A percentile compares a stretch with the other conserved stretches of the same genome.
Conservation (phyloP, 2,329 filamentous ascomycete genomes). For the Zymoseptoria passerinii region DNA sequence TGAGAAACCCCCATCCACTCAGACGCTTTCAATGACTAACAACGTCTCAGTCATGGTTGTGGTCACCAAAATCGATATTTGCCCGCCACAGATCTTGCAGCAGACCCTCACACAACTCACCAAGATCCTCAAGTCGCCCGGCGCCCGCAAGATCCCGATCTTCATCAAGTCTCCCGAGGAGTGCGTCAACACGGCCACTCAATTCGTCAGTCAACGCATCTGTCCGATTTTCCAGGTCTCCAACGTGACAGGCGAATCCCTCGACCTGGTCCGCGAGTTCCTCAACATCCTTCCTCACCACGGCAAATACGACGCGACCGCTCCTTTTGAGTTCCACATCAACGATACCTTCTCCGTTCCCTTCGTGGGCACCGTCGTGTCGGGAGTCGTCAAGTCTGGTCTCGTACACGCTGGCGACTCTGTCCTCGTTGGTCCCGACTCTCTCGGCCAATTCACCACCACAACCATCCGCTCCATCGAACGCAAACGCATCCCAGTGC, state of each 20-base stretch:
- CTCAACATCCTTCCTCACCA: constrained; percentile 92
- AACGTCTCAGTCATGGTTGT: constrained; percentile 71
- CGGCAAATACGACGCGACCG: constrained; percentile 80
- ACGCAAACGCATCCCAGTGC: constrained; percentile 82
- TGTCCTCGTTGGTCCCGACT: constrained; percentile 82
- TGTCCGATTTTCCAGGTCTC: constrained; percentile 97
- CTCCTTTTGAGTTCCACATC: constrained; percentile 86
- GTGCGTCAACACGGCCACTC: constrained; percentile 88
- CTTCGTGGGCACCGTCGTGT: constrained; percentile 92
- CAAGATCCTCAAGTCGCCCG: constrained; percentile 87
- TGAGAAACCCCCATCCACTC: neutral
- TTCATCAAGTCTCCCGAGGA: constrained; percentile 89
- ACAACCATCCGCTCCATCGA: constrained; percentile 90
- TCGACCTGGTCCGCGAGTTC: constrained; percentile 86
- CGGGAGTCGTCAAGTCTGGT: constrained; percentile 76
- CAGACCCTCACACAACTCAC: constrained; percentile 88
- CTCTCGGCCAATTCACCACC: constrained; percentile 76
- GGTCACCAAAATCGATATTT: constrained; percentile 97
- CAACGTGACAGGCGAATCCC: constrained; percentile 87
- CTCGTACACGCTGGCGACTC: constrained; percentile 85
- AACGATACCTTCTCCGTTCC: constrained; percentile 98
- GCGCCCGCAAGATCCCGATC: constrained; percentile 88
- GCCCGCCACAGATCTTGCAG: constrained; percentile 87
- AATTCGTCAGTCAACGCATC: constrained; percentile 91
- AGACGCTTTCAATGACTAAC: neutral